Evolutionary conservation across 1,284 basidiomycete species (phyloP), one percentile per base, ranked within the genome.

Genomic region (Cryptococcus floricola): DNA sequence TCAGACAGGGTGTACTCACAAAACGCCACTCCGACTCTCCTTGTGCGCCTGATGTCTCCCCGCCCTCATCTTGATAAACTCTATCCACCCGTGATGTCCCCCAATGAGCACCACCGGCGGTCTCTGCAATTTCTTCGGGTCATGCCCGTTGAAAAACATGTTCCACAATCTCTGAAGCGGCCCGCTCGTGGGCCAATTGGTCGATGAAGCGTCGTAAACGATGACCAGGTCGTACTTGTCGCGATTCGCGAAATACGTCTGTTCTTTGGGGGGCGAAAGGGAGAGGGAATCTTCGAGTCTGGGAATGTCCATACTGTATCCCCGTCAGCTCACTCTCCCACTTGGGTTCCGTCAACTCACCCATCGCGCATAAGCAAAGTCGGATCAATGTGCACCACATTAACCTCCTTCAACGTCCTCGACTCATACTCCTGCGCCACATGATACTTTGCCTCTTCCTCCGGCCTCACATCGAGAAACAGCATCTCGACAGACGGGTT

Each of bases 191-290:
- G 78, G 74, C 63, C 88, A 83, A 2, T 77, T 76, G 28, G 81
- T 80, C 2, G 91, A 92, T 5, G 80, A 77, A 45, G 83, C 76
- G 73, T 98, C 94, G 73, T 92, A 93, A 2, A 98, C 78, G 10
- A 89, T 89, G n/a, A 98, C 84, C 14, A 96, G 77, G 64, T 98
- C 93, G 73, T 89, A 96, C 65, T 87, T 86, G 69, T 91, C 84
- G 28, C 95, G 87, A 56, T 88, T 86, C 27, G 80, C 75, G 74
- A 97, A 98, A 18, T 88, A 79, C 1, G 80, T 79, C 42, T 80
- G 81, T 76, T 97, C 92, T 39, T 82, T 73, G 25, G 81, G 79
- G 0, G 92, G 88, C 1, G 84, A 85, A 19, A 91, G 77, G 1
- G 84, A 78, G 52, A 96, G 82, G 0, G 89, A 83, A 58, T 88